Percentiles rank a stretch among this genome's conserved stretches.
Evolutionary conservation across 2,329 filamentous ascomycete genomes (phyloP).

Genomic region (Aureobasidium sp.): DNA sequence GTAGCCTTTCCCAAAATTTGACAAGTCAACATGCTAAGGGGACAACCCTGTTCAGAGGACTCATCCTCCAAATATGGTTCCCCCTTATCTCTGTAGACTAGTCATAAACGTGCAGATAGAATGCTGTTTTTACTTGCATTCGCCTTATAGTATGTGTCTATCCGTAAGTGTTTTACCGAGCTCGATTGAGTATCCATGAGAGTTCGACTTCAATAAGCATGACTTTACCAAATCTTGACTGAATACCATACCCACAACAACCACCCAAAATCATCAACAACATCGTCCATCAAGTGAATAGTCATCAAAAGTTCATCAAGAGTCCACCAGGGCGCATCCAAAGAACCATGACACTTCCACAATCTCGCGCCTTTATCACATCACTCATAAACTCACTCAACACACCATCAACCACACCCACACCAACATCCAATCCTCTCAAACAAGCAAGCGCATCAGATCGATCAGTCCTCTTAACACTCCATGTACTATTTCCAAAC

Average conservation of each 20-base stretch:
- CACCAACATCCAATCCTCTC: constrained; percentile 37
- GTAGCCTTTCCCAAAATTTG: too few relatives aligned
- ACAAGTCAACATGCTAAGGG: neutral
- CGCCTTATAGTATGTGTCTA: too few relatives aligned
- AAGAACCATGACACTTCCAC: neutral
- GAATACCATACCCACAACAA: neutral
- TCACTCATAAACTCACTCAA: constrained; percentile 23
- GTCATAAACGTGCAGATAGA: too few relatives aligned
- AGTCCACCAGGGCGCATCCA: neutral
- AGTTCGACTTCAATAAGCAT: too few relatives aligned
- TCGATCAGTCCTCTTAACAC: constrained; percentile 57
- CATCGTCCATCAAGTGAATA: neutral
- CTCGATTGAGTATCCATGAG: too few relatives aligned
- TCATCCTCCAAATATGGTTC: neutral
- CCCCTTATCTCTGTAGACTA: neutral
- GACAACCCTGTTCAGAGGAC: neutral
- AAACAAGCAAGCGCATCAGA: constrained; percentile 22
- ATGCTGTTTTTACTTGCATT: too few relatives aligned
- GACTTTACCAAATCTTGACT: too few relatives aligned
- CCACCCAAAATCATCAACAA: neutral
- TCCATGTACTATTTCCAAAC: constrained; percentile 79
- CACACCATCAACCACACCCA: neutral
- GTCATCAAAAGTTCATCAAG: neutral
- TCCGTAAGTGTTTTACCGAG: too few relatives aligned
- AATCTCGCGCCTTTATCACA: constrained; percentile 21